Conservation (phyloP, 176 grass and related monocot species). For the Musa troglodytarum region DNA sequence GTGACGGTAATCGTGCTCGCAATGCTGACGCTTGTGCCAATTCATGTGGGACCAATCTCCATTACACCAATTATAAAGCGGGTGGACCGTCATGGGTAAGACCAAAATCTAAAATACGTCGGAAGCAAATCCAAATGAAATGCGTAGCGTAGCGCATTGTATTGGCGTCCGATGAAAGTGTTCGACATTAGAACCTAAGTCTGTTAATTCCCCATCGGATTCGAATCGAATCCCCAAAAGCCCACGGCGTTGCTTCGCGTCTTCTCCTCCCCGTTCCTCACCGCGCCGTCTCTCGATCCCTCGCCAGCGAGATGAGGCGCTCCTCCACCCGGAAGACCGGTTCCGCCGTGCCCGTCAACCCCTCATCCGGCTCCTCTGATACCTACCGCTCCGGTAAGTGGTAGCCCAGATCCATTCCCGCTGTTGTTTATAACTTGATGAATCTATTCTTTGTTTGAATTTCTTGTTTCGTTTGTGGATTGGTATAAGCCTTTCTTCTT, state of each 20-base stretch:
- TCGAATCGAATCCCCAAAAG: slow-evolving; percentile 4
- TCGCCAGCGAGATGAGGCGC: slow-evolving; percentile 14
- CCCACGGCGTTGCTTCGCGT: neutral
- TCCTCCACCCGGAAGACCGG: slow-evolving; percentile 16
- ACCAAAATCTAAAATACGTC: too few relatives aligned
- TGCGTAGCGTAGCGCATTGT: too few relatives aligned
- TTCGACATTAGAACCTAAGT: neutral
- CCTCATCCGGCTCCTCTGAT: slow-evolving; percentile 3
- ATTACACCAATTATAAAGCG: too few relatives aligned
- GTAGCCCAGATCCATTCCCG: neutral
- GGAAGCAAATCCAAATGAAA: too few relatives aligned
- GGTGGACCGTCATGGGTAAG: too few relatives aligned
- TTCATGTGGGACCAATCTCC: too few relatives aligned
- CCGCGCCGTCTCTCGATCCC: neutral
- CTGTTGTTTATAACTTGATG: neutral
- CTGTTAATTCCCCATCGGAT: neutral
- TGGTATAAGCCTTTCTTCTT: neutral
- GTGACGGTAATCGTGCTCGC: too few relatives aligned
- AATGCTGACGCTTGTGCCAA: too few relatives aligned
- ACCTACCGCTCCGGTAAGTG: slow-evolving; percentile 10
- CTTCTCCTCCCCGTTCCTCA: neutral
- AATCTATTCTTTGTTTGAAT: neutral
- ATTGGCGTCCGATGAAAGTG: neutral
- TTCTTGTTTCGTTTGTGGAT: neutral
- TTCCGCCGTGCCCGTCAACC: slow-evolving; percentile 1